Evolutionary conservation across 1,139 yeast genomes (phyloP).

Genomic region (Yamadazyma friedrichii): DNA sequence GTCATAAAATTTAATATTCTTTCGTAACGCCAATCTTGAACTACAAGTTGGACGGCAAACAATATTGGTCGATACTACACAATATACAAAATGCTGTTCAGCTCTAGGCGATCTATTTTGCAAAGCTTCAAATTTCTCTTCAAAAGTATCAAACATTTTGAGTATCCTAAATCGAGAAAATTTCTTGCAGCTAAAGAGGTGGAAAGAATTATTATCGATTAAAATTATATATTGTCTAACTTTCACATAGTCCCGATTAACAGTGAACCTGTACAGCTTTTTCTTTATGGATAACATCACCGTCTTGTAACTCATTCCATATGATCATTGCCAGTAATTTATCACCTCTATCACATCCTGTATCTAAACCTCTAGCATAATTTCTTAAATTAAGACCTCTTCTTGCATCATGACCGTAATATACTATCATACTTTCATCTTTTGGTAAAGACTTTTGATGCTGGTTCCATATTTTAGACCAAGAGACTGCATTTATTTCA

Average conservation of each 20-base stretch:
- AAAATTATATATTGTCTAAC: background rate
- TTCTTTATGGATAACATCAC: conserved; percentile 21
- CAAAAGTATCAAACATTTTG: background rate
- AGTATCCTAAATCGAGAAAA: too few relatives aligned
- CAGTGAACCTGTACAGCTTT: conserved; percentile 22
- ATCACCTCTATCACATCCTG: conserved; percentile 79
- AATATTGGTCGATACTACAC: conserved; percentile 1
- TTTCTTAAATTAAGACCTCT: conserved; percentile 66
- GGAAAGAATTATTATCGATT: too few relatives aligned
- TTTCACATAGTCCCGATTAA: too few relatives aligned
- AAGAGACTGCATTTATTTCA: conserved; percentile 50
- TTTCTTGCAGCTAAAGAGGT: too few relatives aligned
- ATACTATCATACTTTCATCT: conserved; percentile 48
- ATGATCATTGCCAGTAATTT: conserved; percentile 64
- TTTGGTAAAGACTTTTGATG: conserved; percentile 37
- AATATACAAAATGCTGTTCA: background rate
- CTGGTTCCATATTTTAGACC: conserved; percentile 65
- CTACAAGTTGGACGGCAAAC: conserved; percentile 2
- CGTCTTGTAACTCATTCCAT: conserved; percentile 23
- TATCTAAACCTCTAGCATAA: conserved; percentile 76
- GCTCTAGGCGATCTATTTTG: conserved; percentile 1
- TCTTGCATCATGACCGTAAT: conserved; percentile 88
- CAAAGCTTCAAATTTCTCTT: conserved; percentile 1
- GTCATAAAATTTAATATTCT: background rate
- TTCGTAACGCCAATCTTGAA: background rate